phyloP scores from a whole-genome alignment of 2,329 filamentous ascomycete species.

The Phoma sp. region DNA sequence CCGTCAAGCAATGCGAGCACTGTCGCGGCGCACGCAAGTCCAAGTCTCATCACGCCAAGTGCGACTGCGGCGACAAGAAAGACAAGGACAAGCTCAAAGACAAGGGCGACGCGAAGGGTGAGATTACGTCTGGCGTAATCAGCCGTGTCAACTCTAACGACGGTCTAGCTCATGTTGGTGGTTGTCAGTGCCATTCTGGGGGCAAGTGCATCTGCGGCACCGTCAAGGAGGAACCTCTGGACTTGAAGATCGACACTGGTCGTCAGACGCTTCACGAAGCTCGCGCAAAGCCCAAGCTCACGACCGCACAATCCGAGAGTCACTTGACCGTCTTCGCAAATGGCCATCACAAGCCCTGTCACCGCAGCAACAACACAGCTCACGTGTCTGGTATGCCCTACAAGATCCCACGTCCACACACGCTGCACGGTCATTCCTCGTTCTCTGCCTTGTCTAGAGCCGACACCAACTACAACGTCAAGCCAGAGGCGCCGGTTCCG shows the following conservation, averaged over 20 bases:
- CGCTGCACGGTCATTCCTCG: constrained; percentile 43
- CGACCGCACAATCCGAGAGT: constrained; percentile 65
- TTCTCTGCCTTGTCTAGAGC: constrained; percentile 37
- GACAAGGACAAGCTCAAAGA: constrained; percentile 63
- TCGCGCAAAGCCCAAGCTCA: constrained; percentile 64
- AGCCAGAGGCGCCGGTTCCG: constrained; percentile 26
- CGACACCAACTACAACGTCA: constrained; percentile 29
- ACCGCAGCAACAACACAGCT: constrained; percentile 70
- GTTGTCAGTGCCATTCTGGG: constrained; percentile 64
- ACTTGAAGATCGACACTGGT: constrained; percentile 54
- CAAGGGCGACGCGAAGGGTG: constrained; percentile 52
- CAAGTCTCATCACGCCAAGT: constrained; percentile 91
- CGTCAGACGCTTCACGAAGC: constrained; percentile 54
- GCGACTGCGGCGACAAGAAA: constrained; percentile 94
- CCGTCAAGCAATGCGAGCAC: constrained; percentile 96
- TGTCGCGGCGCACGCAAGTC: constrained; percentile 97
- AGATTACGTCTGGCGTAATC: constrained; percentile 43
- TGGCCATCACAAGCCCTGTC: constrained; percentile 70
- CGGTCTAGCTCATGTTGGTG: constrained; percentile 47
- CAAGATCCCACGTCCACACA: constrained; percentile 61
- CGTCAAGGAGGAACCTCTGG: constrained; percentile 64
- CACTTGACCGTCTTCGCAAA: constrained; percentile 68
- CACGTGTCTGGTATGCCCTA: constrained; percentile 70
- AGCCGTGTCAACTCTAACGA: constrained; percentile 41
- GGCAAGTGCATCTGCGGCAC: constrained; percentile 66